Evolutionary conservation across 805 yeast genomes (phyloP), one percentile per base, ranked within the genome.

Genomic region (Cyberlindnera amylophila): DNA sequence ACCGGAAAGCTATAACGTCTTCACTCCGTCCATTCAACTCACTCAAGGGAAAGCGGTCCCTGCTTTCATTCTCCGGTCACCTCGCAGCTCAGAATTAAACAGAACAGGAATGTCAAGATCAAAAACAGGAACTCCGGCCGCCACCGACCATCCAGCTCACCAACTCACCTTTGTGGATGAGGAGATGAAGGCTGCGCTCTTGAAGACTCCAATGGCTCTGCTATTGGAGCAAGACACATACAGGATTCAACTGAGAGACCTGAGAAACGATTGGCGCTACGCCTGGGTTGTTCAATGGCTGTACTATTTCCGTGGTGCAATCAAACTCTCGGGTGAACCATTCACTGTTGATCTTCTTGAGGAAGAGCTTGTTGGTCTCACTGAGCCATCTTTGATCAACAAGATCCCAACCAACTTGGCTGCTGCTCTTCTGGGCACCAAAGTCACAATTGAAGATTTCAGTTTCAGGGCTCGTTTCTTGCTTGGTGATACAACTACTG

Each of bases 271-370:
- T 36, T 61, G 61, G 58, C 60, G 63, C 32, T 72, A 61, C 46
- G 63, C 67, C 9, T 68, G 57, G 41, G 59, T 70, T 3, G 58
- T 77, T 11, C 77, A 79, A 57, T 81, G 86, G 86, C 57, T 80
- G 21, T 70, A 70, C 47, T 64, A 70, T 36, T 71, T 74, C 57
- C 71, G 80, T 41, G 79, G 77, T 18, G 67, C 69, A 37, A 57
- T 80, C 28, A 75, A 69, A 50, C 57, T 81, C 41, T 64, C 65
- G 11, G 63, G 67, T 6, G 85, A 79, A 41, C 66, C 67, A 11
- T 76, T 81, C 50, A 82, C 80, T 51, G 71, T 73, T 7, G 82
- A 79, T 44, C 38, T 48, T 16, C 15, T 81, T 46, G 88, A 81
- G 53, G 79, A 79, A 52, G 88, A 81, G 50, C 61, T 81, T 12